A percentile compares a stretch with the other conserved stretches of the same genome.
These are phyloP conservation scores for Dioscorea cayenensis DNA, from an alignment of 116 monocot species.

Conservation along the genomic window DNA sequence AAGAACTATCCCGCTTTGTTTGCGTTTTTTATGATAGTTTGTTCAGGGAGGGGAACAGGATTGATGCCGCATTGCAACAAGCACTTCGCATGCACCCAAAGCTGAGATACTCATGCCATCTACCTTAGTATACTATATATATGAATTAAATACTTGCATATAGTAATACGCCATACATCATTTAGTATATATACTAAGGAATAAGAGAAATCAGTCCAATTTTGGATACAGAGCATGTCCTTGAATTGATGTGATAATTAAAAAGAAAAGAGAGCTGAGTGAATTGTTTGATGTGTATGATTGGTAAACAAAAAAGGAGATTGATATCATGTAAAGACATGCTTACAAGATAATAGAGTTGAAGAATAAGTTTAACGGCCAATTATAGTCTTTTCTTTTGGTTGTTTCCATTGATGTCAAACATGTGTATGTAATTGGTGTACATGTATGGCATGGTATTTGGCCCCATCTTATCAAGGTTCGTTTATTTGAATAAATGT, in stretches of 20 bases:
- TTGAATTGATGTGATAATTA: neutral
- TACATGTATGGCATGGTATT: too few species aligned
- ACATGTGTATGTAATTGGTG: too few species aligned
- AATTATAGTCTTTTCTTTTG: too few species aligned
- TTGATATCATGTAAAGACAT: too few species aligned
- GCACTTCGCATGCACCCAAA: slow-evolving; percentile 63
- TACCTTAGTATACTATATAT: slow-evolving; percentile 27
- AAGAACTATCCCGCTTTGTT: slow-evolving; percentile 65
- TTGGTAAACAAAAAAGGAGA: too few species aligned
- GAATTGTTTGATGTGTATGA: neutral
- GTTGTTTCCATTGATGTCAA: too few species aligned
- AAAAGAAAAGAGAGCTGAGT: neutral
- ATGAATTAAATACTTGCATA: neutral
- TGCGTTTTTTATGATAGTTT: slow-evolving; percentile 64
- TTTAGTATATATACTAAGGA: neutral
- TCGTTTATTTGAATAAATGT: too few species aligned
- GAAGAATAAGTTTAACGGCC: too few species aligned
- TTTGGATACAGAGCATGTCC: slow-evolving; percentile 1
- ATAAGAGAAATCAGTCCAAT: neutral
- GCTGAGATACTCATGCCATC: slow-evolving; percentile 81
- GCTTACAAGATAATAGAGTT: too few species aligned
- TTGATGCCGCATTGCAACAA: slow-evolving; percentile 64
- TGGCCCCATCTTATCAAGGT: too few species aligned
- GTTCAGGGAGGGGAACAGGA: slow-evolving; percentile 66
- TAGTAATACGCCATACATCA: neutral